Base-by-base conservation (phyloP, 2,329 filamentous ascomycete species). In the Fusarium setosum region DNA sequence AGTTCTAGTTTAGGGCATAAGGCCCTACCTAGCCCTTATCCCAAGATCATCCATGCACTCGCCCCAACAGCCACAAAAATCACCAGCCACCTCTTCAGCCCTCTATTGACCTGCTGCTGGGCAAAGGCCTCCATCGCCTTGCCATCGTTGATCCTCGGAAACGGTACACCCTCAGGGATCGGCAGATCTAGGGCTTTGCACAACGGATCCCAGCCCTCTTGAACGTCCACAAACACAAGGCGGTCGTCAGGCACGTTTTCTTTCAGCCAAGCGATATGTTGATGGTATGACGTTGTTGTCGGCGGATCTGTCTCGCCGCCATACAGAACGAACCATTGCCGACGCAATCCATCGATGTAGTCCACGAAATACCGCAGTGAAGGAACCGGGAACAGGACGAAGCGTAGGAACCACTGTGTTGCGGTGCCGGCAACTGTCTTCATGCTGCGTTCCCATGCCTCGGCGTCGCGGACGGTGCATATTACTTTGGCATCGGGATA, bases 181-280 rank as follows among this genome's bases (percentile, higher is more conserved):
- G 49, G 49, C 15, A 52, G 24, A n/a, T 24, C 62, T 34, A 79
- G 61, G 18, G 75, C 73, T 37, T 72, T 58, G 60, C 75, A 77
- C 6, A 79, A 50, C 12, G 75, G 74, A 18, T 56, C 73, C 76
- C 77, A 79, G 1, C 75, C 76, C 6, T 74, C 67, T 23, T 61
- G 63, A 13, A 75, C 59, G 4, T 72, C 60, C 24, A 71, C 67
- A 35, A 72, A 65, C 10, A 75, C 54, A 18, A 76, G 60, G 45
- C 59, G 59, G 9, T 75, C 71, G 29, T 49, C 9, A 5, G 73
- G 70, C 7, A 75, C 72, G 1, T 63, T 45, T 15, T 56, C 38
- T 8, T 41, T 61, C 7, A 59, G 40, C 52, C 51, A 54, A 12
- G 40, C 20, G 9, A 54, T 23, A 18, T 67, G 64, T 4, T 42